Evolutionary conservation across 495 filamentous ascomycete species (phyloP).

Genomic region (Neurospora tetraspora): DNA sequence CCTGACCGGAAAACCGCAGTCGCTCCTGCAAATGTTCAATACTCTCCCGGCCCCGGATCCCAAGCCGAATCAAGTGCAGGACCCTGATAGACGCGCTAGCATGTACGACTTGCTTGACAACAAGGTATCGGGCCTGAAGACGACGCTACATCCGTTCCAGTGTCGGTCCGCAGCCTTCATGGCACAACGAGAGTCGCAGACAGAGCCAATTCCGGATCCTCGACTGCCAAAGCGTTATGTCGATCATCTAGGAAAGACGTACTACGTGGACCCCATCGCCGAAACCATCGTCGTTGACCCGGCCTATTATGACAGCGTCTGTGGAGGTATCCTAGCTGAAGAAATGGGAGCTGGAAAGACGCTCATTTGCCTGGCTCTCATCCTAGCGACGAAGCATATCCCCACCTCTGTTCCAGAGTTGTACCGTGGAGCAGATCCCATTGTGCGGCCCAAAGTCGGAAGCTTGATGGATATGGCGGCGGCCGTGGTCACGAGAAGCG

Average conservation of each 20-base stretch:
- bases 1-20: constrained; percentile 23
- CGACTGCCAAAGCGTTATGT: constrained; percentile 43
- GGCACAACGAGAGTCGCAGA: constrained; percentile 69
- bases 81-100: constrained; percentile 47
- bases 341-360: constrained; percentile 77
- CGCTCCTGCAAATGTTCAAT: constrained; percentile 82
- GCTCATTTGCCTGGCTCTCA: constrained; percentile 71
- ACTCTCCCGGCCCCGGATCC: constrained; percentile 65
- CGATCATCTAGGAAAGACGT: constrained; percentile 52
- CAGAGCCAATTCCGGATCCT: constrained; percentile 59
- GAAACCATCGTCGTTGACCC: constrained; percentile 51
- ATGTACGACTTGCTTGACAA: constrained; percentile 53
- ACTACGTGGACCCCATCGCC: constrained; percentile 63
- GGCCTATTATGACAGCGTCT: constrained; percentile 60
- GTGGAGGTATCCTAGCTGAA: constrained; percentile 69
- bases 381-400: constrained; percentile 69
- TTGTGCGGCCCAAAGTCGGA: constrained; percentile 12
- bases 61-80: constrained; percentile 35
- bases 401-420: constrained; percentile 50
- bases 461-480: constrained; percentile 57
- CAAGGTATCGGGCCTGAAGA: constrained; percentile 51
- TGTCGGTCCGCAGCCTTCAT: constrained; percentile 73
- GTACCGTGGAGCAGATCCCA: constrained; percentile 1
- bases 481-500: constrained; percentile 50
- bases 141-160: constrained; percentile 68